phyloP scores from a whole-genome alignment of 2,329 filamentous ascomycete genomes.

The Monosporascus sp. region DNA sequence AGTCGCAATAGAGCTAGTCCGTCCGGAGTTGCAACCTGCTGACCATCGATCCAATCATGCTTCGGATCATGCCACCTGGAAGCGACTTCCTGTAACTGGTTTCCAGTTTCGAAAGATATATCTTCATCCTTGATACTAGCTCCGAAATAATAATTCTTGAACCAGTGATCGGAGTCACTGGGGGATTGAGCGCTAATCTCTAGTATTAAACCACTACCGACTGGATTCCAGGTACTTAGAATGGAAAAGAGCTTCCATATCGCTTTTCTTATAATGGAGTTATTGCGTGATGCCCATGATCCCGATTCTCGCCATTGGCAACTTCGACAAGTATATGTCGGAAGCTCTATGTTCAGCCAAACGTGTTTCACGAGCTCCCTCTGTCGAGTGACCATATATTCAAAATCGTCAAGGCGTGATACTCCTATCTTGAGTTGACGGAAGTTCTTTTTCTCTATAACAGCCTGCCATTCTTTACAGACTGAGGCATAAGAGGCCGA shows the following conservation, averaged over 20 bases:
- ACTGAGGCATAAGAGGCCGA: slow-evolving; percentile 29
- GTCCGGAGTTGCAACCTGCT: slow-evolving; percentile 17
- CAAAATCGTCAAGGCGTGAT: slow-evolving; percentile 19
- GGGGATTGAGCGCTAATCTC: slow-evolving; percentile 30
- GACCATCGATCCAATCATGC: slow-evolving; percentile 28
- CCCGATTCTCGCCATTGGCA: slow-evolving; percentile 2
- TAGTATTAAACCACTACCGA: slow-evolving; percentile 18
- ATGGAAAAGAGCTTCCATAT: slow-evolving; percentile 25
- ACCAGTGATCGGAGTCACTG: slow-evolving; percentile 31
- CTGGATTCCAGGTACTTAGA: slow-evolving; percentile 24
- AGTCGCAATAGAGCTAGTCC: slow-evolving; percentile 18
- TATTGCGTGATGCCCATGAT: neutral
- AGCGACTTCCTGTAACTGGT: neutral
- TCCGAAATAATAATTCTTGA: slow-evolving; percentile 23
- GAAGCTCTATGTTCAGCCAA: slow-evolving; percentile 25
- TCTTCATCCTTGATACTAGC: slow-evolving; percentile 16
- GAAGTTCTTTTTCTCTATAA: slow-evolving; percentile 26
- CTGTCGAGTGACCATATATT: slow-evolving; percentile 9
- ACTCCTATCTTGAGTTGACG: slow-evolving; percentile 18
- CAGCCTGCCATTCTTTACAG: slow-evolving; percentile 30
- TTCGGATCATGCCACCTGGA: slow-evolving; percentile 16
- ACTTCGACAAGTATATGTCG: slow-evolving; percentile 12
- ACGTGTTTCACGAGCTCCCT: slow-evolving; percentile 24
- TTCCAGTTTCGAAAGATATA: neutral
- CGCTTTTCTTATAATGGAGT: slow-evolving; percentile 11